Evolutionary conservation across 169 alveolate species (phyloP), one percentile per base, ranked within the genome.

Genomic region (Plasmodium knowlesi): DNA sequence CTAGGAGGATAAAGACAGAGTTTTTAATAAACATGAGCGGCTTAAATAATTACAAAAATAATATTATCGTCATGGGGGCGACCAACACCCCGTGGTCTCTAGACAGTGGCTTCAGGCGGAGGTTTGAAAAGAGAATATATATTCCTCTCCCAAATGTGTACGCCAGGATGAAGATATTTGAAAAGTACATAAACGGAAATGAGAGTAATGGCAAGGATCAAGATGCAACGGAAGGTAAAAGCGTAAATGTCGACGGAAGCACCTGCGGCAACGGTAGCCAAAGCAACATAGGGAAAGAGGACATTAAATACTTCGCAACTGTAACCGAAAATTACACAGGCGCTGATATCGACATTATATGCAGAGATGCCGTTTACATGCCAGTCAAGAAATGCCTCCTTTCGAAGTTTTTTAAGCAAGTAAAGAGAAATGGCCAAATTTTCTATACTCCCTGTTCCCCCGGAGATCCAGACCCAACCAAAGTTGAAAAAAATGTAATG

Each of bases 1-100:
- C 99, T 16, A 96, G 99, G 57, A 97, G 99, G 90, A 98, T 99
- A 73, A 99, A 99, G 92, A 99, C 99, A n/a, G 99, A 99, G 97
- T 99, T 99, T 93, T 97, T 99, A 72, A 99, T 99, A 41, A 99
- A 99, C 96, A 99, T 99, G 99, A 98, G 99, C 91, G 99, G 99
- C 84, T 78, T 94, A 57, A 84, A 57, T 39, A 92, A 83, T 70
- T 86, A 88, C 57, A 92, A 85, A 37, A 84, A 94, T 34, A 88
- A 93, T 82, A 96, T 92, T 70, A 84, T 96, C 71, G 96, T 93
- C 28, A 93, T 94, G 54, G 97, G 93, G 37, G 96, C 97, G 82
- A 93, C 98, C 70, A 97, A 97, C 88, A 91, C 97, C 14, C 99
- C 99, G 16, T 99, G 99, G 99, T 99, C 98, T 53, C 96, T 99